A percentile compares a stretch with the other conserved stretches of the same genome.
These are phyloP conservation scores for Arabidopsis lyrata DNA, from an alignment of 441 rosid genomes.

Conservation along the genomic window DNA sequence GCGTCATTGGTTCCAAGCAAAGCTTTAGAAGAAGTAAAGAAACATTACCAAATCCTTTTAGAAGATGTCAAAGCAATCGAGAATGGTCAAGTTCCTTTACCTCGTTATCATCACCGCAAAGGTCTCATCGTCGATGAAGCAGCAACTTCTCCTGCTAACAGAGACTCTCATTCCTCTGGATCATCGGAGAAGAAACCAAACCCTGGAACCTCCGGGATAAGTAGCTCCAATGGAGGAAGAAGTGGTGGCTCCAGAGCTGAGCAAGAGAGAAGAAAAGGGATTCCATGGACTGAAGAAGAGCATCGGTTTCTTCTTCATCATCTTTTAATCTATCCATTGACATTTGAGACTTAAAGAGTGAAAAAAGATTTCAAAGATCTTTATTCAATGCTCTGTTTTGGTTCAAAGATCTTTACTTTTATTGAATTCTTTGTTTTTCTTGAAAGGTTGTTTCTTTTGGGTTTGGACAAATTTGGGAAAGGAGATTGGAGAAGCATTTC, in stretches of 20 bases:
- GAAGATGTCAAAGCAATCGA: slow-evolving; percentile 80
- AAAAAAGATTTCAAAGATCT: slow-evolving; percentile 7
- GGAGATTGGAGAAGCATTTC: slow-evolving; percentile 86
- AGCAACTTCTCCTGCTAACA: slow-evolving; percentile 32
- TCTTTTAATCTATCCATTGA: background rate
- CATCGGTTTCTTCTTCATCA: slow-evolving; percentile 52
- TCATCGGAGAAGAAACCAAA: slow-evolving; percentile 63
- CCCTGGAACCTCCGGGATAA: slow-evolving; percentile 50
- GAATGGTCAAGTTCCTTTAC: slow-evolving; percentile 69
- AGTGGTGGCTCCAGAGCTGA: slow-evolving; percentile 60
- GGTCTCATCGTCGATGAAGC: slow-evolving; percentile 49
- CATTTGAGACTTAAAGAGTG: slow-evolving; percentile 7
- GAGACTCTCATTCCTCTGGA: slow-evolving; percentile 45
- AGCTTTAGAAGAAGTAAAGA: slow-evolving; percentile 61
- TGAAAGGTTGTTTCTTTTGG: slow-evolving; percentile 68
- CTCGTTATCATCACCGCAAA: slow-evolving; percentile 53
- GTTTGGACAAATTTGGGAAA: slow-evolving; percentile 75
- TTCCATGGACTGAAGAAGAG: slow-evolving; percentile 83
- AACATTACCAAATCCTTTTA: slow-evolving; percentile 62
- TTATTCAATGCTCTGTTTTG: slow-evolving; percentile 8
- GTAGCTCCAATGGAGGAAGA: slow-evolving; percentile 52
- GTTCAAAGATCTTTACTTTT: slow-evolving; percentile 17
- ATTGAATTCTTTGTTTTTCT: slow-evolving; percentile 14
- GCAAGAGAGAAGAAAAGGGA: slow-evolving; percentile 72
- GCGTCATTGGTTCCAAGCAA: slow-evolving; percentile 69